Percentiles rank a stretch among this genome's conserved stretches.
These are phyloP conservation scores for Rutstroemia sydowiana DNA, from an alignment of 2,329 filamentous ascomycete species.

Conservation along the genomic window DNA sequence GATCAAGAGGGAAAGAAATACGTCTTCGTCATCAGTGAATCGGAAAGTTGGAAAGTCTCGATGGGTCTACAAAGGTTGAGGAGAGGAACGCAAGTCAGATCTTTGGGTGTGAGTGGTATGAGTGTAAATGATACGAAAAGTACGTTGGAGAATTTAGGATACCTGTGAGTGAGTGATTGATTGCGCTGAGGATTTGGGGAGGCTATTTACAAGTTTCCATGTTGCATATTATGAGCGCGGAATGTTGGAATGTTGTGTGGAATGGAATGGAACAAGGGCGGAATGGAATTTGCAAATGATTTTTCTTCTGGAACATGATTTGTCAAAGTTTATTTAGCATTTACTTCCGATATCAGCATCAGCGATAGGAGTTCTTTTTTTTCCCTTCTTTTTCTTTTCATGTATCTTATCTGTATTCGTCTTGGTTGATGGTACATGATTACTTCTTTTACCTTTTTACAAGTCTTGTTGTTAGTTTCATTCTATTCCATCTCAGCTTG, in stretches of 20 bases:
- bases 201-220: background rate
- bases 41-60: conserved; percentile 62
- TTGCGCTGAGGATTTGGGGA: background rate
- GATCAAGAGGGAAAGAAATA: conserved; percentile 62
- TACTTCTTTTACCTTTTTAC: background rate
- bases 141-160: conserved; percentile 53
- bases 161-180: conserved; percentile 14
- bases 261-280: background rate
- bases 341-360: background rate
- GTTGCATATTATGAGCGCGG: background rate
- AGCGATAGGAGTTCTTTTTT: background rate
- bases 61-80: conserved; percentile 53
- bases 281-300: no score
- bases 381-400: background rate
- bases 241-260: background rate
- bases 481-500: no score
- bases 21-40: conserved; percentile 56
- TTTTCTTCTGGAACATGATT: background rate
- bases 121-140: conserved; percentile 45
- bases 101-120: conserved; percentile 52
- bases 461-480: background rate
- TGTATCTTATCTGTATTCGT: background rate
- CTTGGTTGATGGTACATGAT: background rate
- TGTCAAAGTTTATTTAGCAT: background rate
- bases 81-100: conserved; percentile 51